Evolutionary conservation across 2,329 filamentous ascomycete species (phyloP), one percentile per base, ranked within the genome.

Genomic region (Diplodia seriata): DNA sequence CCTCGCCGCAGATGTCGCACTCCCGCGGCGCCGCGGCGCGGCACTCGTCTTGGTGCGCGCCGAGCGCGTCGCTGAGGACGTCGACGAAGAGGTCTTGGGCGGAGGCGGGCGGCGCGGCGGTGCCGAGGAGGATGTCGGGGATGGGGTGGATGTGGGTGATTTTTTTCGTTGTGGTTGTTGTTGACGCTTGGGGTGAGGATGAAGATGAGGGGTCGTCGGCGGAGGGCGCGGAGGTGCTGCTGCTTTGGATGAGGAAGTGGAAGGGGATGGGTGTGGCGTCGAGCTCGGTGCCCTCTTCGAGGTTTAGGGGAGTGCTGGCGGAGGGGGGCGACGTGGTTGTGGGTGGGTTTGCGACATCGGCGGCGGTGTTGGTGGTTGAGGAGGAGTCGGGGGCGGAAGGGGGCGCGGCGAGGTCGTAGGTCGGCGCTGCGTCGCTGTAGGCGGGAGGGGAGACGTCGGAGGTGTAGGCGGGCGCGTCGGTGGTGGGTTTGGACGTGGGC

Each of bases 211-310:
- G 4, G 47, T 11, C 7, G 50, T 20, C 7, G 33, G 33, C 1
- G 62, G 11, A 26, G 20, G 51, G 26, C 47, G 38, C 38, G 38
- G 63, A 8, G 14, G 57, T 23, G 23, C 26, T 33, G 40, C 40
- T 47, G 40, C 40, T 61, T 4, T 43, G 55, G 15, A 67, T 26
- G 20, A 61, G 20, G 55, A 67, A 67, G 65, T 67, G 36, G 65
- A 67, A 67, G 47, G 65, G 65, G 47, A 67, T 62, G 4, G 65
- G 55, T 1, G 15, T 26, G 11, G 65, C 38, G 18, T 56, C 43
- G 64, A 55, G 50, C 12, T 47, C 50, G 23, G 26, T 9, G 47
- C 15, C 56, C 20, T 47, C 56, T 18, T 23, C 47, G 11, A 20
- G 18, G 31, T n/a, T 33, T 11, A 8, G 11, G 63, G 20, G 18